A percentile compares a stretch with the other conserved stretches of the same genome.
These are phyloP conservation scores for Alternaria hordeiaustralica DNA, from an alignment of 2,329 filamentous ascomycete species.

Conservation along the genomic window DNA sequence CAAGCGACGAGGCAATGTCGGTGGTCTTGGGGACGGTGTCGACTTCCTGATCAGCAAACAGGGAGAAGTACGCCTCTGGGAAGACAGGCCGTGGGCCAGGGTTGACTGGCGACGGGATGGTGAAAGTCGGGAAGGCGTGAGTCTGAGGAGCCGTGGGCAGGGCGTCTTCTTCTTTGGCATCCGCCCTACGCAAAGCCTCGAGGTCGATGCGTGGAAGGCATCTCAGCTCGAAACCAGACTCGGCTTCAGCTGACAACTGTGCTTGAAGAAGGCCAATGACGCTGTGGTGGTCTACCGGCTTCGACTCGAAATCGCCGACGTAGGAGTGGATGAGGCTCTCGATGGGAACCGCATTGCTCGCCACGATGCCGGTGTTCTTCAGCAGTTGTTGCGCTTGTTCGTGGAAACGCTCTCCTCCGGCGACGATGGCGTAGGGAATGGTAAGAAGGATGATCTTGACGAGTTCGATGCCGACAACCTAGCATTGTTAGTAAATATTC, in stretches of 20 bases:
- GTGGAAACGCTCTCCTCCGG: constrained; percentile 53
- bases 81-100: constrained; percentile 80
- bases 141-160: constrained; percentile 61
- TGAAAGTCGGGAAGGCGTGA: constrained; percentile 78
- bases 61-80: constrained; percentile 92
- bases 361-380: constrained; percentile 94
- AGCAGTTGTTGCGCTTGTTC: constrained; percentile 78
- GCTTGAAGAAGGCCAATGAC: constrained; percentile 82
- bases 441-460: constrained; percentile 97
- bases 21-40: constrained; percentile 83
- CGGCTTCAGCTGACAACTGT: constrained; percentile 80
- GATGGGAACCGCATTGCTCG: constrained; percentile 82
- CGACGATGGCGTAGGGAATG: constrained; percentile 79
- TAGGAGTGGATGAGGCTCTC: constrained; percentile 89
- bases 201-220: constrained; percentile 64
- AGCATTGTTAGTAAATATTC: constrained; percentile 17
- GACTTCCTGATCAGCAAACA: constrained; percentile 85
- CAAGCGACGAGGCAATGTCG: constrained; percentile 78
- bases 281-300: constrained; percentile 70
- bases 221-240: constrained; percentile 74
- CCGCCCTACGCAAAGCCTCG: constrained; percentile 60
- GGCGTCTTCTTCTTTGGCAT: constrained; percentile 60
- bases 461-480: constrained; percentile 76
- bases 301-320: constrained; percentile 66
- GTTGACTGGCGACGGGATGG: constrained; percentile 75